Evolutionary conservation across 257 asterid genomes (phyloP).

Genomic region (Petunia axillaris): DNA sequence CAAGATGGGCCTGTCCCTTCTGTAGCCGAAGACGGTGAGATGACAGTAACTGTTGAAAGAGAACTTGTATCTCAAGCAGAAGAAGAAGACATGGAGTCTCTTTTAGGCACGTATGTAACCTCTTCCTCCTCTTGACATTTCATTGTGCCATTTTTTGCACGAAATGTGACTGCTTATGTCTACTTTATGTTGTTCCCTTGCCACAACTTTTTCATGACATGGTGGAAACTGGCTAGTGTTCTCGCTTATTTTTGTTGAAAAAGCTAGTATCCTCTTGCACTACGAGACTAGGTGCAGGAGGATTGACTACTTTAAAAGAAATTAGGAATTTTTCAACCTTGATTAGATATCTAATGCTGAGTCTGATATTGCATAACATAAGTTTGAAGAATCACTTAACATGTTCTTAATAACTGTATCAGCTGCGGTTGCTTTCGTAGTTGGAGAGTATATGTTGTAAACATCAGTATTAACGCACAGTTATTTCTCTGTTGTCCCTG

Average conservation of each 20-base stretch:
- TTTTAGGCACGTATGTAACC: constrained; percentile 90
- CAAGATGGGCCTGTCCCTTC: constrained; percentile 50
- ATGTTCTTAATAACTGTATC: constrained; percentile 10
- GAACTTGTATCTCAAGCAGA: constrained; percentile 97
- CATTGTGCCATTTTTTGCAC: not conserved
- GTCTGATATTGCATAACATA: not conserved
- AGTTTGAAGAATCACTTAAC: constrained; percentile 6
- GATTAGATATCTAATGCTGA: constrained; percentile 15
- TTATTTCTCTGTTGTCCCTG: constrained; percentile 8
- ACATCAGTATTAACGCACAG: not conserved
- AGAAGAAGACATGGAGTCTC: constrained; percentile 99
- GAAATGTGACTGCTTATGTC: not conserved
- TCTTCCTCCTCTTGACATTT: constrained; percentile 27
- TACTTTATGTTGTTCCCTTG: constrained; percentile 15
- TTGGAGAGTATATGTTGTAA: constrained; percentile 16
- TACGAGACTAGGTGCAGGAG: not conserved
- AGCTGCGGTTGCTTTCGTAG: not conserved
- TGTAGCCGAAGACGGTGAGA: constrained; percentile 57
- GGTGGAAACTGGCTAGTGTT: not conserved
- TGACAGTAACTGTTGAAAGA: constrained; percentile 89
- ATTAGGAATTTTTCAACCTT: constrained; percentile 14
- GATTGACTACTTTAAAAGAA: not conserved
- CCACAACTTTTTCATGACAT: constrained; percentile 1
- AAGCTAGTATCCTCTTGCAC: not conserved
- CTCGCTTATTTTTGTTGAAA: not conserved